Conservation (phyloP, 352 stramenopile genomes). For the Globisporangium spiculum region DNA sequence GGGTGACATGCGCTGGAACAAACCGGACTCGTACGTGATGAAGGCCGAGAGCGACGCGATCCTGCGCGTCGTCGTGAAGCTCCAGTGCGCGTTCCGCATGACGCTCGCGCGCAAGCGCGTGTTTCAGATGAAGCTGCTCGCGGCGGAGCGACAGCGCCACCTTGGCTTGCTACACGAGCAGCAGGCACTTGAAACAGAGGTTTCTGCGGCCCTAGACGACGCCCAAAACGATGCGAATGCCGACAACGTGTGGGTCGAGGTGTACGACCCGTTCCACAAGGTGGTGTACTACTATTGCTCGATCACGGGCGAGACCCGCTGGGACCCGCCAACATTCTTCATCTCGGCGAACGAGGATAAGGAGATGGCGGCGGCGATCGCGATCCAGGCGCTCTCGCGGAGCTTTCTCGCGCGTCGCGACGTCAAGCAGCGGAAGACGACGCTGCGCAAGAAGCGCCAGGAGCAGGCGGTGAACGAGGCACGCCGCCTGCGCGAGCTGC, state of each 20-base stretch:
- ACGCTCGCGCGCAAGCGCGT: slow-evolving; percentile 42
- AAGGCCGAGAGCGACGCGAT: slow-evolving; percentile 38
- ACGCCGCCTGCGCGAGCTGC: slow-evolving; percentile 19
- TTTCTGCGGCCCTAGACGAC: neutral
- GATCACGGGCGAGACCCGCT: slow-evolving; percentile 39
- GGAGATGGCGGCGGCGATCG: slow-evolving; percentile 46
- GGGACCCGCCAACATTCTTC: slow-evolving; percentile 38
- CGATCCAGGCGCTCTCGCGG: slow-evolving; percentile 52
- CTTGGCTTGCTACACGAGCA: neutral
- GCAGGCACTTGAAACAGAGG: neutral
- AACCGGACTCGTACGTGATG: slow-evolving; percentile 30
- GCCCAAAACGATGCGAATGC: too few relatives aligned
- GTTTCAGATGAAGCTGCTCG: slow-evolving; percentile 27
- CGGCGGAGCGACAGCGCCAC: neutral
- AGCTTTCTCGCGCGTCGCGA: slow-evolving; percentile 34
- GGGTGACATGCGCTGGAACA: slow-evolving; percentile 45
- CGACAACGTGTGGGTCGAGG: slow-evolving; percentile 46
- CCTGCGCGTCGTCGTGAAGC: slow-evolving; percentile 35
- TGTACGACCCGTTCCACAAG: slow-evolving; percentile 56
- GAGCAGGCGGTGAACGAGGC: slow-evolving; percentile 22
- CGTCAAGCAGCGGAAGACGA: slow-evolving; percentile 28
- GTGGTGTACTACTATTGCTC: slow-evolving; percentile 63
- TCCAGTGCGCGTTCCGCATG: slow-evolving; percentile 52
- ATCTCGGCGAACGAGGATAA: slow-evolving; percentile 37
- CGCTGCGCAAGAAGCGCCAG: slow-evolving; percentile 26